Base-by-base conservation (phyloP, 2,329 filamentous ascomycete species). In the Paecilomyces fulvus region DNA sequence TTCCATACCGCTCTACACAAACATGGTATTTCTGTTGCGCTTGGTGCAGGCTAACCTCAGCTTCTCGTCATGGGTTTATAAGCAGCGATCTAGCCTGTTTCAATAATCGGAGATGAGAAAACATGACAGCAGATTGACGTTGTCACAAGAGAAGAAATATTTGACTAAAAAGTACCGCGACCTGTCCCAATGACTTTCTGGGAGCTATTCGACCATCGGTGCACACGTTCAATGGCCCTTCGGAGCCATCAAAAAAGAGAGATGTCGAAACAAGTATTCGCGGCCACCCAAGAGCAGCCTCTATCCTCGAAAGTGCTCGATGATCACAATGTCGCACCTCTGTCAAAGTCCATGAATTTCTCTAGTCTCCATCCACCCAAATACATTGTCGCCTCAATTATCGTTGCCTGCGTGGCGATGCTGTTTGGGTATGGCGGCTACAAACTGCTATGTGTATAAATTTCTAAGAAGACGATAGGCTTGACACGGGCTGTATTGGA, bases 401-500 rank as follows among this genome's bases (percentile, higher is more conserved):
- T 25, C 6, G 25, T 49, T n/a, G 20, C 48, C 21, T 23, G 20
- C 48, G 48, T 6, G 7, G 48, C 21, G 11, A 49, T 28, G 48
- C 20, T 49, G 10, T 49, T 49, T n/a, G 48, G 48, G 48, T 49
- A 49, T n/a, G 10, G 21, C 2, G 3, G 8, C 14, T 48, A 23
- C 21, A 49, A 49, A 12, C 23, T 6, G 9, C 48, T 23, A 5
- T 3, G 3, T 23, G 14, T 17, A 14, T 20, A 25, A 28, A 23
- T 23, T 11, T 23, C 48, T 49, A 49, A 12, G 20, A 49, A 23
- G 48, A 14, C 14, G 12, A 49, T 49, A 58, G 58, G 11, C 30
- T 60, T 12, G 77, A 79, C 54, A 80, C 80, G 0, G 79, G 80
- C 21, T 79, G 73, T 21, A 81, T 83, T 51, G 81, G 82, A 2